Conservation (phyloP, 805 yeast species). For the Candida pseudoglaebosa region DNA sequence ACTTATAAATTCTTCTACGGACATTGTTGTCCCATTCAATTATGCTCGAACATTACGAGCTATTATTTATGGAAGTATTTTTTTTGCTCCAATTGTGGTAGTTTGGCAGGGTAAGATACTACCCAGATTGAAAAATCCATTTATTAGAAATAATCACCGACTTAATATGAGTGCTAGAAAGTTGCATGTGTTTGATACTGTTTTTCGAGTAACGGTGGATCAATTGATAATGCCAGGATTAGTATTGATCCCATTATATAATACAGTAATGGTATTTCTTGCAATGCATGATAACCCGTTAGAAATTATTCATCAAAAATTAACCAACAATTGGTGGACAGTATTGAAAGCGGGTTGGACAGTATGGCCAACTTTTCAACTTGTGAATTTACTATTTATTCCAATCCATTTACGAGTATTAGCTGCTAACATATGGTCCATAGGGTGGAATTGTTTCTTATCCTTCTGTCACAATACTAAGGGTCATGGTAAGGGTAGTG, state of each 20-base stretch:
- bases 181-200: conserved; percentile 16
- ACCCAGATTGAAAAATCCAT: conserved; percentile 33
- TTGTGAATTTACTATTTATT: conserved; percentile 32
- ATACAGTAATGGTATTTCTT: conserved; percentile 33
- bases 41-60: conserved; percentile 32
- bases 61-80: conserved; percentile 32
- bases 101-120: conserved; percentile 36
- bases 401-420: conserved; percentile 39
- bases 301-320: conserved; percentile 28
- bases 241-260: conserved; percentile 42
- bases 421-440: conserved; percentile 35
- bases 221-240: conserved; percentile 35
- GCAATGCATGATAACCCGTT: conserved; percentile 34
- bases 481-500: conserved; percentile 37
- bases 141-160: conserved; percentile 13
- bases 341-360: conserved; percentile 39
- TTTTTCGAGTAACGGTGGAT: conserved; percentile 29
- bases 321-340: conserved; percentile 37
- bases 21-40: conserved; percentile 19
- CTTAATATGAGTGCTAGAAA: conserved; percentile 5
- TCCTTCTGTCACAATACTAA: conserved; percentile 46
- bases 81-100: conserved; percentile 39
- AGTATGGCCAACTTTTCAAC: conserved; percentile 41
- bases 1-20: conserved; percentile 2
- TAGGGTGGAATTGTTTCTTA: conserved; percentile 42